Conservation (phyloP, 352 stramenopile genomes). For the Globisporangium takayamanum region DNA sequence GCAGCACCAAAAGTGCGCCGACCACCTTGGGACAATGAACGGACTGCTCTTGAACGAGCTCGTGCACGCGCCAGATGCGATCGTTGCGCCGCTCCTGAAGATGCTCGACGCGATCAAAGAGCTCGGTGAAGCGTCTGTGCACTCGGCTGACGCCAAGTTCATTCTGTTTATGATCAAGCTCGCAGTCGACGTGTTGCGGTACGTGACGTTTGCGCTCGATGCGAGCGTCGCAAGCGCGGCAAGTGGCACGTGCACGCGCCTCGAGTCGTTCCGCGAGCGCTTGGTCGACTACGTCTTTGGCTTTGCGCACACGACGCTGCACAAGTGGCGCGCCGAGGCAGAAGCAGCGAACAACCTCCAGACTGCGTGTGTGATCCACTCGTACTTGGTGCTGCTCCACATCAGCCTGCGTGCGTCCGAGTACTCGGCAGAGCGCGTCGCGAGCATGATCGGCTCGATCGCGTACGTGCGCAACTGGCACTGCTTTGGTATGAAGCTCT, state of each 20-base stretch:
- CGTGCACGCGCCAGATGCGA: constrained; percentile 90
- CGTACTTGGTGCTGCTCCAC: constrained; percentile 67
- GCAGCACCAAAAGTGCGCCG: constrained; percentile 75
- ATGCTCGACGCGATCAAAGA: constrained; percentile 82
- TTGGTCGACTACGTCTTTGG: constrained; percentile 60
- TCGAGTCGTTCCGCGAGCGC: constrained; percentile 46
- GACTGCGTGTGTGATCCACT: constrained; percentile 82
- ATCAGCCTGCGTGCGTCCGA: constrained; percentile 60
- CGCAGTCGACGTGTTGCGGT: constrained; percentile 69
- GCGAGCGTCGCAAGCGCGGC: constrained; percentile 26
- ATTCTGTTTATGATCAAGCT: constrained; percentile 88
- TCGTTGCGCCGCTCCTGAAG: constrained; percentile 63
- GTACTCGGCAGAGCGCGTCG: constrained; percentile 63
- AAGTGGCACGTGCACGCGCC: constrained; percentile 26
- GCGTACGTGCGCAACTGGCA: constrained; percentile 89
- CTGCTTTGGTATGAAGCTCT: constrained; percentile 86
- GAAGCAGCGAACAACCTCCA: constrained; percentile 70
- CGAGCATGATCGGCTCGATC: constrained; percentile 72
- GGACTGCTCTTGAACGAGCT: constrained; percentile 98
- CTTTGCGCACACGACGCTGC: constrained; percentile 60
- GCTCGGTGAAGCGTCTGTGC: constrained; percentile 71
- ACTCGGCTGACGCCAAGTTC: constrained; percentile 78
- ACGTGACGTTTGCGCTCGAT: constrained; percentile 72
- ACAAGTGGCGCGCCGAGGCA: constrained; percentile 75
- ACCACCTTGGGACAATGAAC: constrained; percentile 93